Evolutionary conservation across 805 yeast species (phyloP).

Genomic region (Cyberlindnera misumaiensis): DNA sequence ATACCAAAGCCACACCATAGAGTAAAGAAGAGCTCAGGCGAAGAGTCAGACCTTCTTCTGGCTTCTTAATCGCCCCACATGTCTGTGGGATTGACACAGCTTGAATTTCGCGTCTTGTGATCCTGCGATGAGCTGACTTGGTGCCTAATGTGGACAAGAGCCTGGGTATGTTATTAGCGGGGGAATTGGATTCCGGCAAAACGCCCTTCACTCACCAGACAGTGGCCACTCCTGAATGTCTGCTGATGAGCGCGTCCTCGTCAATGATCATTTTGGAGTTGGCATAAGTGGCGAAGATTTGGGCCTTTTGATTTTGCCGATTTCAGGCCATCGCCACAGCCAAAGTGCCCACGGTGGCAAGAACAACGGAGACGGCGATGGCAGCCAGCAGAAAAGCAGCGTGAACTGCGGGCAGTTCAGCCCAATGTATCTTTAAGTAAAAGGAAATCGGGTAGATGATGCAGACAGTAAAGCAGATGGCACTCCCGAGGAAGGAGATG

Average conservation of each 20-base stretch:
- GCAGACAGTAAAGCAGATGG: slow-evolving; percentile 69
- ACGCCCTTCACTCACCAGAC: slow-evolving; percentile 24
- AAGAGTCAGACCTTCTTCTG: slow-evolving; percentile 18
- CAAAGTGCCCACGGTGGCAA: slow-evolving; percentile 20
- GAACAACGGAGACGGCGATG: slow-evolving; percentile 3
- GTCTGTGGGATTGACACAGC: slow-evolving; percentile 37
- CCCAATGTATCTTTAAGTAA: slow-evolving; percentile 43
- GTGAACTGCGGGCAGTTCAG: slow-evolving; percentile 25
- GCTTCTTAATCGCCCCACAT: slow-evolving; percentile 26
- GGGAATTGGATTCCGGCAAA: background rate
- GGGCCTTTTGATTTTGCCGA: background rate
- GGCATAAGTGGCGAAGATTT: background rate
- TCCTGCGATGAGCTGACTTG: slow-evolving; percentile 23
- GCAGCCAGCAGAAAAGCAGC: slow-evolving; percentile 5
- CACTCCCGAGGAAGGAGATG: slow-evolving; percentile 67
- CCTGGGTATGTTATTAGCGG: slow-evolving; percentile 6
- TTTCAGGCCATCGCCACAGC: slow-evolving; percentile 19
- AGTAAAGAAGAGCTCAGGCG: slow-evolving; percentile 35
- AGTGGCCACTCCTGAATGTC: slow-evolving; percentile 24
- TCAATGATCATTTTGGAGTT: slow-evolving; percentile 8
- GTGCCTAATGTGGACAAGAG: slow-evolving; percentile 37
- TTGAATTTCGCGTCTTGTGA: slow-evolving; percentile 28
- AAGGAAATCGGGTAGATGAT: slow-evolving; percentile 62
- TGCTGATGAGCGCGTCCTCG: slow-evolving; percentile 19
- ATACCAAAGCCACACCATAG: slow-evolving; percentile 40